phyloP scores from a whole-genome alignment of 106 monocot species.

The Gastrodia elata region DNA sequence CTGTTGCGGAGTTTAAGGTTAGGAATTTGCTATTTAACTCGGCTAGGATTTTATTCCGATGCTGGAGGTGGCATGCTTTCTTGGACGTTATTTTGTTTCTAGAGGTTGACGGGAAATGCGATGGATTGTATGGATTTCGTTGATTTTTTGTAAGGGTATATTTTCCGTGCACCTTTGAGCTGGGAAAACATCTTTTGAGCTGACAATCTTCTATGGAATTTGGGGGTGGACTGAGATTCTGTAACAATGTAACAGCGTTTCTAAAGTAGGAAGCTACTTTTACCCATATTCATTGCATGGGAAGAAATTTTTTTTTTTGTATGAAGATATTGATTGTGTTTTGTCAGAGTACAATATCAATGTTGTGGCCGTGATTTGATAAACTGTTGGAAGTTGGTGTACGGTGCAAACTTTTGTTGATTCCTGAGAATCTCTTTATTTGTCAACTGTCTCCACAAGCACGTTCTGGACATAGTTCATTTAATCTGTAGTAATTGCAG shows the following conservation, averaged over 20 bases:
- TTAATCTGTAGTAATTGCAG: neutral
- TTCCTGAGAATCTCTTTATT: neutral
- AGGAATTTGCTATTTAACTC: neutral
- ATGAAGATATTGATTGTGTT: neutral
- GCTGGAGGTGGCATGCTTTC: neutral
- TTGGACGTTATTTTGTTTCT: neutral
- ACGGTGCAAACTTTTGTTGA: neutral
- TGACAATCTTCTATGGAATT: neutral
- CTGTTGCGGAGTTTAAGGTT: neutral
- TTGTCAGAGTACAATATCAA: neutral
- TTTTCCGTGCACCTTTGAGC: neutral
- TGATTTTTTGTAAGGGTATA: neutral
- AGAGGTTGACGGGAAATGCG: neutral
- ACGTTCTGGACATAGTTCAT: neutral
- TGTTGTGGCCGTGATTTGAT: neutral
- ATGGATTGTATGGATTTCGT: neutral
- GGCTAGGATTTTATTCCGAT: slow-evolving; percentile 1
- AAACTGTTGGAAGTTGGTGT: slow-evolving; percentile 1
- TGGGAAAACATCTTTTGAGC: neutral
- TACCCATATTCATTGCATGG: neutral
- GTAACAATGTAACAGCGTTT: neutral
- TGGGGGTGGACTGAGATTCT: neutral
- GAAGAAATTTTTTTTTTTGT: neutral
- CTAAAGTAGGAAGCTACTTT: neutral
- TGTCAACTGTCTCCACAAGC: neutral